phyloP scores from a whole-genome alignment of 129 eudicot species.

The Pulicaria dysenterica region DNA sequence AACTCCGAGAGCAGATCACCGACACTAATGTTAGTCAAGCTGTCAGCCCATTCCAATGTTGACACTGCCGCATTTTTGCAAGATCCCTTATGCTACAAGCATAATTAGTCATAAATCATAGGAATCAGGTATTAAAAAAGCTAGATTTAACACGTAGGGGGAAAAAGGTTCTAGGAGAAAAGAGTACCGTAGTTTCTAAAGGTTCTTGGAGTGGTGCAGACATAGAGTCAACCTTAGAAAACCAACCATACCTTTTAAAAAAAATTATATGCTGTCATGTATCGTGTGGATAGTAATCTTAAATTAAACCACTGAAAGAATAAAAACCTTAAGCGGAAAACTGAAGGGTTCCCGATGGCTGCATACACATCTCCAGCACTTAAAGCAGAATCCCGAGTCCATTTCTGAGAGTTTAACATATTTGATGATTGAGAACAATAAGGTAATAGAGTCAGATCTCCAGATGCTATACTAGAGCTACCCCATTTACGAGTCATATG shows the following conservation, averaged over 20 bases:
- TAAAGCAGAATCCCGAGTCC: slow-evolving; percentile 66
- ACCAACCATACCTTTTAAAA: slow-evolving; percentile 72
- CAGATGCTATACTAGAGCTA: slow-evolving; percentile 51
- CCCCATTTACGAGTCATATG: slow-evolving; percentile 91
- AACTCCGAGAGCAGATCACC: slow-evolving; percentile 64
- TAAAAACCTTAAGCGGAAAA: slow-evolving; percentile 71
- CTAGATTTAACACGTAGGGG: no score
- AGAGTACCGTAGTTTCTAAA: not conserved
- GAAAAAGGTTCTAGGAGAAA: no score
- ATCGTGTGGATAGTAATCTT: not conserved
- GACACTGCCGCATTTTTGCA: slow-evolving; percentile 23
- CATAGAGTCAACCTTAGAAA: slow-evolving; percentile 19
- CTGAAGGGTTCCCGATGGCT: slow-evolving; percentile 60
- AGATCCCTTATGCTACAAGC: no score
- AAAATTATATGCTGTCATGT: not conserved
- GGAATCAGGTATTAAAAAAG: no score
- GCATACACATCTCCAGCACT: slow-evolving; percentile 75
- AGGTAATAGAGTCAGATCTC: slow-evolving; percentile 66
- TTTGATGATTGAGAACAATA: slow-evolving; percentile 47
- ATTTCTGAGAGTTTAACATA: slow-evolving; percentile 46
- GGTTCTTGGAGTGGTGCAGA: slow-evolving; percentile 23
- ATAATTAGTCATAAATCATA: no score
- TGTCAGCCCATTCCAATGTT: slow-evolving; percentile 78
- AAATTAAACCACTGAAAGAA: slow-evolving; percentile 12
- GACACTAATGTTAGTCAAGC: slow-evolving; percentile 69